phyloP scores from a whole-genome alignment of 2,329 filamentous ascomycete species.

The Ceratocystis variospora region DNA sequence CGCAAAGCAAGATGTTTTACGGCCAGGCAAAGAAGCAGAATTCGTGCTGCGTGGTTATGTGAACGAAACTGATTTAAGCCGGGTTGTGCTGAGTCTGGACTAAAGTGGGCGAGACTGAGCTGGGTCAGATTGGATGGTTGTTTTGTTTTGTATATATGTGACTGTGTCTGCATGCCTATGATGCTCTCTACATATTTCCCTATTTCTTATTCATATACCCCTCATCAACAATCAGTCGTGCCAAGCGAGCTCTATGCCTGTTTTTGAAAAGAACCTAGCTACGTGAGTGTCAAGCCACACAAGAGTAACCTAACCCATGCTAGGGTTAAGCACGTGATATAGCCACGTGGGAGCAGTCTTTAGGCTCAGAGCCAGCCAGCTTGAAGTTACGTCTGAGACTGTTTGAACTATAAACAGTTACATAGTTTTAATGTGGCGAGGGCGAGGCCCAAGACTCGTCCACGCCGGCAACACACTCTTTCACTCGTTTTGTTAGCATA shows the following conservation, averaged over 20 bases:
- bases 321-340: not conserved
- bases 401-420: not conserved
- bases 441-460: not conserved
- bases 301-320: not conserved
- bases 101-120: not conserved
- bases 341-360: no score
- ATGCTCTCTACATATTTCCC: not conserved
- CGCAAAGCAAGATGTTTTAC: slow-evolving; percentile 97
- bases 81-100: slow-evolving; percentile 27
- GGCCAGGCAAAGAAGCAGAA: slow-evolving; percentile 72
- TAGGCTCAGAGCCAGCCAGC: not conserved
- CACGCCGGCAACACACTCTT: not conserved
- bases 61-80: slow-evolving; percentile 22
- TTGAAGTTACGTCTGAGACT: not conserved
- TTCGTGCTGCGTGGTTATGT: slow-evolving; percentile 61
- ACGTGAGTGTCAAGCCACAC: not conserved
- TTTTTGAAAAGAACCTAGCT: no score
- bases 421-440: not conserved
- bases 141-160: not conserved
- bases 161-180: not conserved
- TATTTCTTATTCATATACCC: slow-evolving; percentile 16
- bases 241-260: not conserved
- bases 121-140: not conserved
- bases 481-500: not conserved
- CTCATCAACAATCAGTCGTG: not conserved